Base-by-base conservation (phyloP, 257 asterid species). In the Vinca minor region DNA sequence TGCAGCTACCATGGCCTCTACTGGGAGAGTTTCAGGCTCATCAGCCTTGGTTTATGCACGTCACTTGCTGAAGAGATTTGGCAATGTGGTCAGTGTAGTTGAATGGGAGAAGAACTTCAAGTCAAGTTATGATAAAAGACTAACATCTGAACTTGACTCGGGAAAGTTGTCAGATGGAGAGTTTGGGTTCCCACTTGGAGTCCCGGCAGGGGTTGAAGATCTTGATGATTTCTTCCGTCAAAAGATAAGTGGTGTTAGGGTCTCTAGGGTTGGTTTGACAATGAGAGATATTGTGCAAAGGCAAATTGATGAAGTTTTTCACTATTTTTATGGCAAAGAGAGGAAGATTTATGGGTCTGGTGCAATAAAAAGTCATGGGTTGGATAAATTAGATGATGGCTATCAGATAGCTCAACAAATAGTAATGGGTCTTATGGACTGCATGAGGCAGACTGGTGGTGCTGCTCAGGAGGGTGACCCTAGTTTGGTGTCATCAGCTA, bases 401-500 rank as follows among this genome's bases (percentile, higher is more conserved):
- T 73, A 81, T 76, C 90, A 80, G 64, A 76, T 85, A 31, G 97
- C 96, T 69, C 95, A 87, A 62, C 84, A 90, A 68, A 84, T 87
- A 72, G 95, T 93, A 39, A 71, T 74, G 70, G 94, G 96, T 61
- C 78, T 93, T 81, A 80, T 89, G 80, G 99, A 93, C 64, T 93
- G 99, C 84, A 93, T 93, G 94, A 90, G 88, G 69, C 97, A 89
- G 79, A 93, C 99, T 69, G 99, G 99, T 59, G 99, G 99, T 74
- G 97, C 99, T 34, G 99, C 99, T 75, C 99, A 93, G 82, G 99
- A 93, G 86, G 99, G 97, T 38, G 97, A 89, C 66, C 99, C 99
- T 58, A 80, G 85, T 25, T 78, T 93, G 83, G 95, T 93, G 60
- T 87, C 99, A 34, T 89, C 95, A 28, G 99, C 99, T 45, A 78